Base-by-base conservation (phyloP, 371 early-diverging fungal genomes). In the Mortierella sp. region DNA sequence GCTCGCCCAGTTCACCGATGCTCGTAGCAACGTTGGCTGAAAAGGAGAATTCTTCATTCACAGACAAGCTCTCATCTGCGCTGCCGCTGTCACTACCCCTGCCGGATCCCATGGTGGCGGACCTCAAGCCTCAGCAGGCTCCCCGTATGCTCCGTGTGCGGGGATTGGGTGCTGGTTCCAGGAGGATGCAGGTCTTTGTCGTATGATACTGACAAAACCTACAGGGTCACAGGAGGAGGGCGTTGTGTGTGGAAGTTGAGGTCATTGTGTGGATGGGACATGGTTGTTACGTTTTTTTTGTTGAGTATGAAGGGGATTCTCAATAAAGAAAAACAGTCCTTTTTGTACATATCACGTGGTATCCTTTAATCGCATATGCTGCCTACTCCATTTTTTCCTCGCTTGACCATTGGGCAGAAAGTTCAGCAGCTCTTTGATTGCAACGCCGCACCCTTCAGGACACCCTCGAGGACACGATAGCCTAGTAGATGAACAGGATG, bases 141-240 rank as follows among this genome's bases (percentile, higher is more conserved):
- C 51, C 81, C 43, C 78, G 81, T 19, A 75, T 85, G 64, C 79
- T 81, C 53, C 69, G 59, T 67, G 82, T 79, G 28, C 81, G 79
- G 72, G 86, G 86, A 31, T 69, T 81, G 50, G 86, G 86, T n/a
- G 44, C 64, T 14, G 75, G 79, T 5, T 64, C 57, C 10, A 78
- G 86, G 76, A 73, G 73, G 69, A 81, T 81, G 82, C 76, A 81
- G n/a, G 82, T 79, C 34, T 78, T 74, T 59, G 79, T 86, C 48
- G 80, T 80, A 74, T 80, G 70, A 76, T 24, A 61, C 19, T 31
- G 71, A 34, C 43, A 40, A 6, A 40, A 6, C 43, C 44, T 69
- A 26, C 14, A 55, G 21, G 57, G 53, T 31, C 26, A 19, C 21
- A 48, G 57, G 44, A 2, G 51, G 73, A 31, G 11, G 19, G 37